Conservation (phyloP, 2,329 filamentous ascomycete species). For the Cercospora brassicicola region DNA sequence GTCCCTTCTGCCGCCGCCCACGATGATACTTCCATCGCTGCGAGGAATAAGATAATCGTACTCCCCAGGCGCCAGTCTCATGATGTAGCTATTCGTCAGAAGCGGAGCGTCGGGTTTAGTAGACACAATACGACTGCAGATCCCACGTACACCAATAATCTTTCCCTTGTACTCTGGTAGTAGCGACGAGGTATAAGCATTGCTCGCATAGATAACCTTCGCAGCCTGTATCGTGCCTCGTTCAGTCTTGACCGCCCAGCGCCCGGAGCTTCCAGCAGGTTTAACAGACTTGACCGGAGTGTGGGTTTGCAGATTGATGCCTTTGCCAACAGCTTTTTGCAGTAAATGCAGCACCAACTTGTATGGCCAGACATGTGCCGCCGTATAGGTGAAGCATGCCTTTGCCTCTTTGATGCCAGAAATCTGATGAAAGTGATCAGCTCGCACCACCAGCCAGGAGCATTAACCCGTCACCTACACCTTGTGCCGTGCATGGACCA, state of each 20-base stretch:
- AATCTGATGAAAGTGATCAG: slow-evolving; percentile 28
- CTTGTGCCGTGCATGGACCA: slow-evolving; percentile 35
- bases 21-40: slow-evolving; percentile 48
- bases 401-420: slow-evolving; percentile 44
- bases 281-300: slow-evolving; percentile 71
- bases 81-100: slow-evolving; percentile 34
- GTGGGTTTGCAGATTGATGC: slow-evolving; percentile 70
- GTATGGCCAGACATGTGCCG: slow-evolving; percentile 48
- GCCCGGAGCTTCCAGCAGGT: slow-evolving; percentile 57
- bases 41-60: slow-evolving; percentile 49
- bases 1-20: slow-evolving; percentile 44
- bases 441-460: neutral
- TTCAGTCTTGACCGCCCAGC: slow-evolving; percentile 27
- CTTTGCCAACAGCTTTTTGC: slow-evolving; percentile 40
- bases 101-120: slow-evolving; percentile 26
- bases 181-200: slow-evolving; percentile 33
- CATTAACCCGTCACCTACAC: slow-evolving; percentile 22
- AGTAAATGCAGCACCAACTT: slow-evolving; percentile 33
- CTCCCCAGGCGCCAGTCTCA: slow-evolving; percentile 24
- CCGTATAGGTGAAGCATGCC: slow-evolving; percentile 46
- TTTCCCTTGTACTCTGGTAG: slow-evolving; percentile 39
- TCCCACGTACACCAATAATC: slow-evolving; percentile 39
- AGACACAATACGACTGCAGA: slow-evolving; percentile 50
- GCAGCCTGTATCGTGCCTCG: slow-evolving; percentile 33
- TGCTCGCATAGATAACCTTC: slow-evolving; percentile 39